These are phyloP conservation scores for Xylaria sp. DNA, from an alignment of 2,329 filamentous ascomycete genomes.

Conservation along the genomic window DNA sequence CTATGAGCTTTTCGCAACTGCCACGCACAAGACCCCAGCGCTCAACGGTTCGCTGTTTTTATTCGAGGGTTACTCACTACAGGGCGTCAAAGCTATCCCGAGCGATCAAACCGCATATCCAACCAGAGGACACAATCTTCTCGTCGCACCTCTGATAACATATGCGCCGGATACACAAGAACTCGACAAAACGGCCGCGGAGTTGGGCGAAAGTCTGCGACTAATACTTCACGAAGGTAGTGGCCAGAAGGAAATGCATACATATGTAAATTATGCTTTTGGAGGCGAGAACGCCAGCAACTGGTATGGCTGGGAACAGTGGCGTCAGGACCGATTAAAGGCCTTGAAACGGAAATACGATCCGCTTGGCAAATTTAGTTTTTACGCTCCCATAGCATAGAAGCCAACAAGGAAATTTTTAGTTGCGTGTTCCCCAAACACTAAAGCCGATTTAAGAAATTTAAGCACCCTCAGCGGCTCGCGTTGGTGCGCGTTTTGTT, in stretches of 20 bases:
- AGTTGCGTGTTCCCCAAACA: too few species aligned
- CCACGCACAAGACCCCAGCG: slow-evolving; percentile 38
- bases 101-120: slow-evolving; percentile 31
- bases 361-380: slow-evolving; percentile 41
- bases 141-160: slow-evolving; percentile 37
- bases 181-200: slow-evolving; percentile 34
- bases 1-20: slow-evolving; percentile 46
- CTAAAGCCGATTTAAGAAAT: too few species aligned
- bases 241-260: slow-evolving; percentile 30
- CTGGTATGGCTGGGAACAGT: slow-evolving; percentile 47
- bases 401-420: background rate
- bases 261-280: slow-evolving; percentile 46
- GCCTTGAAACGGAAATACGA: slow-evolving; percentile 46
- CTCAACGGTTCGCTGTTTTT: slow-evolving; percentile 38
- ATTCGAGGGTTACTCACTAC: slow-evolving; percentile 33
- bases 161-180: slow-evolving; percentile 36
- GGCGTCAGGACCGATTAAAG: slow-evolving; percentile 45
- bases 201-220: slow-evolving; percentile 39
- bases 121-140: slow-evolving; percentile 22
- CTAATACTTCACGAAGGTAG: slow-evolving; percentile 34
- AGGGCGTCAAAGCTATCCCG: slow-evolving; percentile 29
- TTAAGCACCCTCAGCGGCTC: too few species aligned
- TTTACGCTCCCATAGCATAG: slow-evolving; percentile 35
- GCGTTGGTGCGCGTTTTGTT: too few species aligned
- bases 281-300: slow-evolving; percentile 39